These are phyloP conservation scores for Bretschneidera sinensis DNA, from an alignment of 345 rosid species.

Conservation along the genomic window DNA sequence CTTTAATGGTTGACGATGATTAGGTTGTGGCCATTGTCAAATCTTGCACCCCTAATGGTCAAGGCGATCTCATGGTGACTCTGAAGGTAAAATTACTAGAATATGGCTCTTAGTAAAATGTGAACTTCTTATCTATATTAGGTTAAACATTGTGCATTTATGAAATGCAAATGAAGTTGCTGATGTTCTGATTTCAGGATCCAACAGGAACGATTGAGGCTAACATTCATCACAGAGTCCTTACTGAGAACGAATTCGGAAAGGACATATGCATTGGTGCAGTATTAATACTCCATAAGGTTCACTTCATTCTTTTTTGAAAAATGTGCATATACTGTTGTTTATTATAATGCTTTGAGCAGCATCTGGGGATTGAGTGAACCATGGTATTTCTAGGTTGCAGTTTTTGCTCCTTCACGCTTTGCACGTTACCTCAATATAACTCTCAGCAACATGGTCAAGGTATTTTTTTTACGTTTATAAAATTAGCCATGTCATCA, in stretches of 20 bases:
- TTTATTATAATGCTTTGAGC: neutral
- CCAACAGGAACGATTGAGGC: conserved; percentile 75
- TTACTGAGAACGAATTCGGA: conserved; percentile 46
- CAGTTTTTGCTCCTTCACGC: conserved; percentile 56
- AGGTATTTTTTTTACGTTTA: too few species aligned
- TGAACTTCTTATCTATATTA: neutral
- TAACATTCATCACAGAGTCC: conserved; percentile 62
- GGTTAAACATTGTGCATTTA: neutral
- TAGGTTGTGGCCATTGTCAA: conserved; percentile 75
- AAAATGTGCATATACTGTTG: conserved; percentile 5
- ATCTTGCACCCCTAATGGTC: conserved; percentile 67
- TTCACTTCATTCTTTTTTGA: conserved; percentile 17
- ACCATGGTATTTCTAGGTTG: conserved; percentile 51
- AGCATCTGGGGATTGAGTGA: conserved; percentile 14
- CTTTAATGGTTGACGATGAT: neutral
- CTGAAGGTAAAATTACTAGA: conserved; percentile 50
- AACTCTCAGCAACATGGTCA: conserved; percentile 60
- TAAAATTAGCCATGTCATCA: too few species aligned
- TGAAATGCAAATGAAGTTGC: neutral
- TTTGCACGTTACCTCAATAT: conserved; percentile 60
- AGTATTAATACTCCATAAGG: conserved; percentile 68
- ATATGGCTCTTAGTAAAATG: conserved; percentile 5
- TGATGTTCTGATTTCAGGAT: conserved; percentile 44
- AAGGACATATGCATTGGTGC: conserved; percentile 66
- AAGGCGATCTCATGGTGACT: conserved; percentile 77